phyloP scores from a whole-genome alignment of 1,139 yeast genomes.

The Insectozyma bohioensis region DNA sequence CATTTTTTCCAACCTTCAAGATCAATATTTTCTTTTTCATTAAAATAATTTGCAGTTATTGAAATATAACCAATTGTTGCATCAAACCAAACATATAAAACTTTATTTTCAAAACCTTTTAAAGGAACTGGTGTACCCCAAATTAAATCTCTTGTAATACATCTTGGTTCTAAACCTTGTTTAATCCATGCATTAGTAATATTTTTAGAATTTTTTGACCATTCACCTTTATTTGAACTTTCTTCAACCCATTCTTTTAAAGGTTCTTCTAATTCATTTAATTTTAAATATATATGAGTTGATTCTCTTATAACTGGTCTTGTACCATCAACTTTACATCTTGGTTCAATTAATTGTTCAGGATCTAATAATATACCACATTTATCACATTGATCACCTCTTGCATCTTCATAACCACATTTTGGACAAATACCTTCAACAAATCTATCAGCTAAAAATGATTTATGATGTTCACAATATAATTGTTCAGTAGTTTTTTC shows the following conservation, averaged over 20 bases:
- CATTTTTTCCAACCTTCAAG: conserved; percentile 68
- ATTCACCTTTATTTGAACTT: conserved; percentile 68
- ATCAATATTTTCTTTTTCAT: conserved; percentile 31
- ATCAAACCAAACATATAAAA: conserved; percentile 97
- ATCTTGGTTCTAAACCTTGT: conserved; percentile 90
- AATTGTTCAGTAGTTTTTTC: conserved; percentile 87
- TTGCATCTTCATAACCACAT: conserved; percentile 92
- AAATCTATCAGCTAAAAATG: conserved; percentile 92
- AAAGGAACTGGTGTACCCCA: conserved; percentile 99
- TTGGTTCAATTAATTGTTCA: conserved; percentile 87
- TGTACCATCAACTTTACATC: conserved; percentile 88
- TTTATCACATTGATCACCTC: conserved; percentile 99
- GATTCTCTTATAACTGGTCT: conserved; percentile 79
- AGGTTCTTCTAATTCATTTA: conserved; percentile 79
- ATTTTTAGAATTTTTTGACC: conserved; percentile 89
- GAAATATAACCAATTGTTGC: conserved; percentile 97
- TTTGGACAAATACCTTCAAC: conserved; percentile 98
- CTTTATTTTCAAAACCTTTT: conserved; percentile 79
- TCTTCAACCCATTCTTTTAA: conserved; percentile 71
- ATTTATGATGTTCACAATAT: conserved; percentile 86
- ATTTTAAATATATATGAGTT: conserved; percentile 78
- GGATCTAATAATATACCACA: conserved; percentile 92
- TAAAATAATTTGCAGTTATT: conserved; percentile 90
- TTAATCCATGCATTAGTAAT: conserved; percentile 92
- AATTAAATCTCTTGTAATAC: conserved; percentile 92